Evolutionary conservation across 208 protist genomes (phyloP), one percentile per base, ranked within the genome.

Genomic region (Trypanosoma rangeli): DNA sequence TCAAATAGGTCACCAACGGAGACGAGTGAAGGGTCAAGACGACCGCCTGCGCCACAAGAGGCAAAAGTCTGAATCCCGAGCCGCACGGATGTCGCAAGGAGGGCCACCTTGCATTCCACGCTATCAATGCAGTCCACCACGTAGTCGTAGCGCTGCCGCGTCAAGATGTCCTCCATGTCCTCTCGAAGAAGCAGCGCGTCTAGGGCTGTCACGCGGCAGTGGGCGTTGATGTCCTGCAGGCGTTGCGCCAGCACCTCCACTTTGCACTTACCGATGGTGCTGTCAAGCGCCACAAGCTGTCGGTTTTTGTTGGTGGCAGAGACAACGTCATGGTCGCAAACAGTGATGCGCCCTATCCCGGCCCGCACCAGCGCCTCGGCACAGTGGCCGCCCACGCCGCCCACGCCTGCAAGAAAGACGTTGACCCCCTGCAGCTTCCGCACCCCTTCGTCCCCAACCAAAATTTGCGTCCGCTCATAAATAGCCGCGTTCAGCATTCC

Each of bases 81-180:
- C 65, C 80, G 71, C 58, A 84, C 80, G 1, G 85, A 80, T 0
- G 84, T 78, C 1, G 73, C 74, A 20, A 97, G 81, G 35, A 97
- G 78, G 2, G 85, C 78, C 7, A 94, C 83, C 66, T 97, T 97
- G 71, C 89, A 94, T 29, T 89, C 81, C 16, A 97, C 82, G 60
- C 87, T 96, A 74, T 97, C 94, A 58, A 97, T 97, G 80, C 89
- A 94, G 66, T 97, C 94, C 39, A 97, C 83, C 3, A 97, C 84
- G 56, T 80, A 94, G 72, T 94, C 80, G 68, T 93, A 96, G 26
- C 53, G 48, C 74, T 95, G 87, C 28, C 85, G 74, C 16, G 79
- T 71, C 28, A 97, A 80, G 7, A 95, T 56, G n/a, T 92, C 83
- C 31, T 88, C 77, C 42, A 85, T 72, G 67, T 94, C 89, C 9